Conservation (phyloP, 495 filamentous ascomycete species). For the Hyaloscypha finlandica region DNA sequence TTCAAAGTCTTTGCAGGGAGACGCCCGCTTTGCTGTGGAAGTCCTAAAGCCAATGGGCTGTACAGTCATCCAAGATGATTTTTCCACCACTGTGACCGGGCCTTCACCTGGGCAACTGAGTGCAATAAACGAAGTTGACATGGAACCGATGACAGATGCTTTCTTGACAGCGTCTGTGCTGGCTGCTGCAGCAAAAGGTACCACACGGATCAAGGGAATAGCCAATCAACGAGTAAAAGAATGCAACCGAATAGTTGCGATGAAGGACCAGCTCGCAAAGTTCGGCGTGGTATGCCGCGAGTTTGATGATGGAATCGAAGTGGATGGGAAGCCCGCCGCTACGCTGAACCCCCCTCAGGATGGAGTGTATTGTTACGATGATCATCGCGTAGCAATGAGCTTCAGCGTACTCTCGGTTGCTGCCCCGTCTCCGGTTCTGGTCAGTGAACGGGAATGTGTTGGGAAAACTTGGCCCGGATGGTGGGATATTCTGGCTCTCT, state of each 20-base stretch:
- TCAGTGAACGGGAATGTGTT: constrained; percentile 87
- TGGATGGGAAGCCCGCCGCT: constrained; percentile 66
- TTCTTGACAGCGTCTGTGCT: constrained; percentile 95
- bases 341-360: constrained; percentile 61
- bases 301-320: constrained; percentile 89
- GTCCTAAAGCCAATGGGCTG: constrained; percentile 95
- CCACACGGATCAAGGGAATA: constrained; percentile 88
- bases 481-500: constrained; percentile 85
- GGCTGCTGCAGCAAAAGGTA: constrained; percentile 84
- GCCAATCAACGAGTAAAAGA: constrained; percentile 99
- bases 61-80: constrained; percentile 77
- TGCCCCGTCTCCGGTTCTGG: constrained; percentile 72
- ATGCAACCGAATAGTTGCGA: constrained; percentile 94
- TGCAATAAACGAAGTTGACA: constrained; percentile 73
- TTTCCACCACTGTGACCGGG: constrained; percentile 90
- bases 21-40: constrained; percentile 92
- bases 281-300: constrained; percentile 88
- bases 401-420: constrained; percentile 86
- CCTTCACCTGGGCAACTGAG: constrained; percentile 73
- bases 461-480: constrained; percentile 99
- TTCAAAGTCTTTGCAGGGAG: constrained; percentile 86
- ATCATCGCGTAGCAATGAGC: constrained; percentile 98
- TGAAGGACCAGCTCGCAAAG: constrained; percentile 95
- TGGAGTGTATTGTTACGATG: constrained; percentile 92
- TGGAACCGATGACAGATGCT: constrained; percentile 99